A percentile compares a stretch with the other conserved stretches of the same genome.
These are phyloP conservation scores for Breviolum minutum DNA, from an alignment of 73 alveolate species.

Conservation along the genomic window DNA sequence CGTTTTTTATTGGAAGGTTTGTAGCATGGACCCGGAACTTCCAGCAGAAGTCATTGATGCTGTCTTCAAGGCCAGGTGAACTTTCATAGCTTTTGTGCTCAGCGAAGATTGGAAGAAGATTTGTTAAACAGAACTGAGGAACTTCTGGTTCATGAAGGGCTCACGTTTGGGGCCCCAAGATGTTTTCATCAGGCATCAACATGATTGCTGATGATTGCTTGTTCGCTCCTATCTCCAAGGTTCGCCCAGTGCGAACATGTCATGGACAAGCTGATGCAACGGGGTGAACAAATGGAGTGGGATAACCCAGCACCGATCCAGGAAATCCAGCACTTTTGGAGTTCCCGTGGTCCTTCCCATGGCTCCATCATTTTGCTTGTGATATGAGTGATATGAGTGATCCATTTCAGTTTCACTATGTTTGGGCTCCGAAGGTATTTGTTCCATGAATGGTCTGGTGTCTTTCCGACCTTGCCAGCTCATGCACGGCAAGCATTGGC, in stretches of 20 bases:
- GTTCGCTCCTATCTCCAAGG: not conserved
- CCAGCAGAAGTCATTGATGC: conserved; percentile 93
- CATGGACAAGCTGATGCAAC: conserved; percentile 91
- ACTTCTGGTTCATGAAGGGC: conserved; percentile 90
- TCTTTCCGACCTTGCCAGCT: conserved; percentile 78
- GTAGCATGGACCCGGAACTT: conserved; percentile 84
- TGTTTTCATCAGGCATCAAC: too few species aligned
- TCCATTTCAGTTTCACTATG: not conserved
- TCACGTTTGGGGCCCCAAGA: conserved; percentile 38
- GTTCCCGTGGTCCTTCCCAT: not conserved
- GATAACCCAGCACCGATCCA: conserved; percentile 26
- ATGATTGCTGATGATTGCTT: not conserved
- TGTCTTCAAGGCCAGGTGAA: conserved; percentile 54
- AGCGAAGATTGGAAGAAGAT: not conserved
- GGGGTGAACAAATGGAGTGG: conserved; percentile 84
- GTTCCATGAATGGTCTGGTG: conserved; percentile 95
- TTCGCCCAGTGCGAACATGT: conserved; percentile 88
- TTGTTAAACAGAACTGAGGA: conserved; percentile 3
- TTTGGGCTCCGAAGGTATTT: conserved; percentile 4
- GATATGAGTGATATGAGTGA: too few species aligned
- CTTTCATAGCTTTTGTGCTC: not conserved
- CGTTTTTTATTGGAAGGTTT: conserved; percentile 14
- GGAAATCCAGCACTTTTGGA: not conserved
- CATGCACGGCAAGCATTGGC: conserved; percentile 86
- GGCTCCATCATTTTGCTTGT: too few species aligned